A percentile compares a stretch with the other conserved stretches of the same genome.
Evolutionary conservation across 805 yeast species (phyloP).

Genomic region (Kregervanrija fluxuum): DNA sequence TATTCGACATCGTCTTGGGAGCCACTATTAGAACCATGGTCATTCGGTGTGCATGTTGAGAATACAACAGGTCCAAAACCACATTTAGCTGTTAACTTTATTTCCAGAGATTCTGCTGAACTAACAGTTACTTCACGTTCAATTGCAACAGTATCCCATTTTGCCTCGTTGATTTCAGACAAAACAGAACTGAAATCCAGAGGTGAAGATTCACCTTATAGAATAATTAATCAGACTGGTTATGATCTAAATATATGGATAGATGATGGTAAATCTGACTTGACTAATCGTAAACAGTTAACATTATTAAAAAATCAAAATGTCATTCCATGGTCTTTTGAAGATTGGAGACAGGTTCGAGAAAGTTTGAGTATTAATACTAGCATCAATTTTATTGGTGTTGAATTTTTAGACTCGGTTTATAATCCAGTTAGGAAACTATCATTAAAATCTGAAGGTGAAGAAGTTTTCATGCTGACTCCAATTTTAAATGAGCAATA

Average conservation of each 20-base stretch:
- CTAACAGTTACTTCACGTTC: slow-evolving; percentile 76
- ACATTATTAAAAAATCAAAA: slow-evolving; percentile 41
- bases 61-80: slow-evolving; percentile 38
- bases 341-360: slow-evolving; percentile 85
- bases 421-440: slow-evolving; percentile 51
- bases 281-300: slow-evolving; percentile 23
- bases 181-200: slow-evolving; percentile 53
- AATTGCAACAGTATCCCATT: slow-evolving; percentile 66
- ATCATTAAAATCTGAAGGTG: slow-evolving; percentile 77
- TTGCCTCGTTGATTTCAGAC: slow-evolving; percentile 49
- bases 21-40: slow-evolving; percentile 86
- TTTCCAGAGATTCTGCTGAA: slow-evolving; percentile 73
- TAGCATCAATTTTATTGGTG: slow-evolving; percentile 52
- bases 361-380: slow-evolving; percentile 67
- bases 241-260: slow-evolving; percentile 75
- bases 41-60: slow-evolving; percentile 63
- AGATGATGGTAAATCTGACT: slow-evolving; percentile 32
- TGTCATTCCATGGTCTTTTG: slow-evolving; percentile 78
- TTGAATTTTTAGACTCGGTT: slow-evolving; percentile 48
- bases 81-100: slow-evolving; percentile 54
- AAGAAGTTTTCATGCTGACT: slow-evolving; percentile 56
- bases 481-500: slow-evolving; percentile 46
- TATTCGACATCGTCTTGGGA: slow-evolving; percentile 93
- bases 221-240: slow-evolving; percentile 80
- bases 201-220: slow-evolving; percentile 77